Percentiles rank a stretch among this genome's conserved stretches.
Evolutionary conservation across 495 filamentous ascomycete genomes (phyloP).

Genomic region (Aspergillus cristatus): DNA sequence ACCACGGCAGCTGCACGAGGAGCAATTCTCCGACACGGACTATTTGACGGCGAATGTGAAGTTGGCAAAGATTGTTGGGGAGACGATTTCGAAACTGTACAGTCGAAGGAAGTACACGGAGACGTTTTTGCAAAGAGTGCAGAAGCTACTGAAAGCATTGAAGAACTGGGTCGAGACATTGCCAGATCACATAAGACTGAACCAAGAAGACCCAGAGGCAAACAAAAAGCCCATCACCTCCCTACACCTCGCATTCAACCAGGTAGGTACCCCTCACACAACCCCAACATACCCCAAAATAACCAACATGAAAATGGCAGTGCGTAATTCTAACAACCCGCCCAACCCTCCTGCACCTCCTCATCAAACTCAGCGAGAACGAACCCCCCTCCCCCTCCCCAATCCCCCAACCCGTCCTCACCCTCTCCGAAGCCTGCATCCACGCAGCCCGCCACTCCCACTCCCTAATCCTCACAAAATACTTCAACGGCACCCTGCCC

Average conservation of each 20-base stretch:
- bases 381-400: constrained; percentile 4
- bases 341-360: constrained; percentile 32
- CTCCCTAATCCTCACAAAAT: constrained; percentile 33
- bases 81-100: constrained; percentile 34
- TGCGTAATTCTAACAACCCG: constrained; percentile 36
- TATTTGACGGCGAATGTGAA: constrained; percentile 35
- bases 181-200: constrained; percentile 30
- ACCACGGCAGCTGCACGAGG: constrained; percentile 27
- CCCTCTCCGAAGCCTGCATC: constrained; percentile 37
- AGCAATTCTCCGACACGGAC: constrained; percentile 32
- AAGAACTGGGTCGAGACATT: constrained; percentile 38
- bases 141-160: constrained; percentile 34
- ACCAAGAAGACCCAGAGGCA: constrained; percentile 29
- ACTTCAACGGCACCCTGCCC: constrained; percentile 36
- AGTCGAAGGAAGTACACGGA: constrained; percentile 36
- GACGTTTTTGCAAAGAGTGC: constrained; percentile 34
- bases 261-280: too few species aligned
- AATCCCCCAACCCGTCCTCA: constrained; percentile 33
- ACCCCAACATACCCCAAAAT: too few species aligned
- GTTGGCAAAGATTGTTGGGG: constrained; percentile 32
- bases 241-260: constrained; percentile 34
- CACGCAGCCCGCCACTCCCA: constrained; percentile 36
- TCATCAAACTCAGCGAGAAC: constrained; percentile 26
- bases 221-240: constrained; percentile 31
- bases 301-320: constrained; percentile 5